Conservation (phyloP, 495 filamentous ascomycete species). For the Hyaloscypha bicolor region DNA sequence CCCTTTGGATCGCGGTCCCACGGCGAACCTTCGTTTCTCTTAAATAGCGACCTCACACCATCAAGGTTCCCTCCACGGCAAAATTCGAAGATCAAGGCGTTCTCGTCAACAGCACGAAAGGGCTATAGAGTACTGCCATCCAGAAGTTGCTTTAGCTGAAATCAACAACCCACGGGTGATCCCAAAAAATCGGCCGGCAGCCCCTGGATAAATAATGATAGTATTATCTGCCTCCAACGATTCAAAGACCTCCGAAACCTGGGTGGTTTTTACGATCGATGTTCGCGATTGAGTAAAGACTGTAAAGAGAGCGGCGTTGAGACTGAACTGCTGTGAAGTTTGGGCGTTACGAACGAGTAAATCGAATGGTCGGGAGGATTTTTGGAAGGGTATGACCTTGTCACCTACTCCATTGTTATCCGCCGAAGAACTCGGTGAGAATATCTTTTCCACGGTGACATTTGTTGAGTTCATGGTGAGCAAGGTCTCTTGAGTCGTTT, state of each 20-base stretch:
- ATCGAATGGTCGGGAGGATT: background rate
- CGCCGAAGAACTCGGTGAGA: background rate
- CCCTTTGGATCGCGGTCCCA: slow-evolving; percentile 20
- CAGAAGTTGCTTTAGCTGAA: background rate
- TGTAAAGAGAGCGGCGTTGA: background rate
- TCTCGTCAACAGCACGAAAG: slow-evolving; percentile 11
- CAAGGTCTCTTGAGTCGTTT: background rate
- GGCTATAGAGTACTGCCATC: slow-evolving; percentile 19
- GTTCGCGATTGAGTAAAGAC: background rate
- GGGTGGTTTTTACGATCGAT: background rate
- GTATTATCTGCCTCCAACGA: background rate
- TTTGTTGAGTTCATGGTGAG: background rate
- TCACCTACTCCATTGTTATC: background rate
- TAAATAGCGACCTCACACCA: slow-evolving; percentile 21
- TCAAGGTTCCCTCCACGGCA: slow-evolving; percentile 28
- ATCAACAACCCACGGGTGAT: slow-evolving; percentile 1
- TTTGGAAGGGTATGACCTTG: background rate
- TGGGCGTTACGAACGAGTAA: background rate
- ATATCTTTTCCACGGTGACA: background rate
- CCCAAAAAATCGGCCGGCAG: background rate
- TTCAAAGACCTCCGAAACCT: background rate
- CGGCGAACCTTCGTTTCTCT: slow-evolving; percentile 26
- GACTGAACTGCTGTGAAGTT: background rate
- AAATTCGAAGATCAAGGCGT: slow-evolving; percentile 30
- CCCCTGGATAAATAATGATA: background rate